Evolutionary conservation across 2,329 filamentous ascomycete species (phyloP).

Genomic region (Colletotrichum filicis): DNA sequence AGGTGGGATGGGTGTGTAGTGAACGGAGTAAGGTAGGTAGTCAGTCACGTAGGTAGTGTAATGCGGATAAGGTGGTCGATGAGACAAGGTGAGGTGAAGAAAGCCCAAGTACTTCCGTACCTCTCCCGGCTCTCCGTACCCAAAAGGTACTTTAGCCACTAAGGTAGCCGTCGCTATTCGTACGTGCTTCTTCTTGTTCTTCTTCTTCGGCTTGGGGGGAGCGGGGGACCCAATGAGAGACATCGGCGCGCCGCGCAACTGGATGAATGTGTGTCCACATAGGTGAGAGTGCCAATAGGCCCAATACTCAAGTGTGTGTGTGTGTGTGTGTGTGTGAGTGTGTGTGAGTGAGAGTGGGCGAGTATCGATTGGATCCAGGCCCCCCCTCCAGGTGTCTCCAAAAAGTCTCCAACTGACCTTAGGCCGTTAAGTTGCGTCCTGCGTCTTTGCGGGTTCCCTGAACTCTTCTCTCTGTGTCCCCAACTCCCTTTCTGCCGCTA

Average conservation of each 20-base stretch:
- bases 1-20: slow-evolving; percentile 29
- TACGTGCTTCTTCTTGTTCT: not conserved
- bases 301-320: not conserved
- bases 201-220: not conserved
- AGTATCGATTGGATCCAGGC: not conserved
- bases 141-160: not conserved
- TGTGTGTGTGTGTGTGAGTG: not conserved
- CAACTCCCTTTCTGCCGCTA: not conserved
- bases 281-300: not conserved
- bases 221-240: slow-evolving; percentile 2
- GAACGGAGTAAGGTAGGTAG: too few species aligned
- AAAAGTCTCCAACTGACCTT: slow-evolving; percentile 1
- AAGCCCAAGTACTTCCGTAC: not conserved
- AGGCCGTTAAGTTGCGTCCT: slow-evolving; percentile 13
- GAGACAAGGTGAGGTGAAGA: not conserved
- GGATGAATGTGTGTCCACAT: not conserved
- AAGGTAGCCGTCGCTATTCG: not conserved
- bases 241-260: not conserved
- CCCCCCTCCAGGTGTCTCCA: not conserved
- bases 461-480: not conserved
- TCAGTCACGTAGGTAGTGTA: not conserved
- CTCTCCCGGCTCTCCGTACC: not conserved
- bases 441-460: slow-evolving; percentile 2
- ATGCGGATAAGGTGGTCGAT: slow-evolving; percentile 27
- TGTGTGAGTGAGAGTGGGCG: not conserved